phyloP scores from a whole-genome alignment of 805 yeast genomes.

The Candida caryicola region DNA sequence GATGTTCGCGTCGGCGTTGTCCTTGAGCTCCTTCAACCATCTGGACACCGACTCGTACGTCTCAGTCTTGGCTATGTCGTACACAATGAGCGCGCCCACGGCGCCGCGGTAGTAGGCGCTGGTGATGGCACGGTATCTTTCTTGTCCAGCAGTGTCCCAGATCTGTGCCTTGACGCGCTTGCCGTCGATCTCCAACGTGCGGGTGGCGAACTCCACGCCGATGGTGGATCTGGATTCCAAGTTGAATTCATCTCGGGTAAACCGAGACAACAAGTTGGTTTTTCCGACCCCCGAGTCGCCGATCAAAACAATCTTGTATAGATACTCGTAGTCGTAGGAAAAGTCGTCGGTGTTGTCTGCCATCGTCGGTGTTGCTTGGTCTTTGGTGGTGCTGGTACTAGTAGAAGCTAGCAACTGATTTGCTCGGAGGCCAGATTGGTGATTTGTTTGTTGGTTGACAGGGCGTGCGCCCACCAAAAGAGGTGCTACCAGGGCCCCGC shows the following conservation, averaged over 20 bases:
- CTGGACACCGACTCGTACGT: constrained; percentile 81
- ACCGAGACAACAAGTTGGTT: constrained; percentile 87
- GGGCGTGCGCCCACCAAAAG: not conserved
- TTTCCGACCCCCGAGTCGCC: constrained; percentile 98
- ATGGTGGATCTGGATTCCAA: constrained; percentile 91
- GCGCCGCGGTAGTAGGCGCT: constrained; percentile 98
- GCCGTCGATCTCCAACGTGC: constrained; percentile 85
- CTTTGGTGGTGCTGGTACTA: not conserved
- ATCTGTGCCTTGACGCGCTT: constrained; percentile 85
- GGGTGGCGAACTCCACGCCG: constrained; percentile 97
- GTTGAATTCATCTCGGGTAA: constrained; percentile 94
- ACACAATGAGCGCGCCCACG: constrained; percentile 93
- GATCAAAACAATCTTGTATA: constrained; percentile 91
- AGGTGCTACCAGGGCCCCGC: too few species aligned
- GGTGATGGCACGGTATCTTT: constrained; percentile 95
- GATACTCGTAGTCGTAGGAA: constrained; percentile 77
- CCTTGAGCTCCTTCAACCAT: constrained; percentile 88
- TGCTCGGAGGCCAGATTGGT: not conserved
- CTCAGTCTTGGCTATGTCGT: constrained; percentile 89
- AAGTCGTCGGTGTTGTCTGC: constrained; percentile 44
- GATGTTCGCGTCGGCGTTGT: constrained; percentile 91
- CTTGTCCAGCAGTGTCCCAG: constrained; percentile 99
- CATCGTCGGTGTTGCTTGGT: constrained; percentile 15
- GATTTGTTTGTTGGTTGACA: not conserved
- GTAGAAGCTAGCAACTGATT: not conserved